Conservation (phyloP, 805 yeast species). For the Dipodascopsis tothii region DNA sequence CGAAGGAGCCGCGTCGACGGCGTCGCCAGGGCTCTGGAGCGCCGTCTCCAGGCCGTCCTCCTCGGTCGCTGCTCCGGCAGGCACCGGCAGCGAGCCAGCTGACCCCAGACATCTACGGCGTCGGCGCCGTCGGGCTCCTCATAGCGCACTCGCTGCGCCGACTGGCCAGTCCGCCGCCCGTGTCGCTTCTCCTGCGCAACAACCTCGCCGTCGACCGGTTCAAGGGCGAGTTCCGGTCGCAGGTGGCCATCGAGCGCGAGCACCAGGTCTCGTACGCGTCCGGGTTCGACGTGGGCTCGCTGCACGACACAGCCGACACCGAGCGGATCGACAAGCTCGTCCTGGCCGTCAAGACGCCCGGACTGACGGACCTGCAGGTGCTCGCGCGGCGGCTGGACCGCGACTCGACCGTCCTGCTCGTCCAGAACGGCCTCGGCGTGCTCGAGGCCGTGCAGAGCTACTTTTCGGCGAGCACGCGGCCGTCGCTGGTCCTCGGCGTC, state of each 20-base stretch:
- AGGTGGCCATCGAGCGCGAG: not conserved
- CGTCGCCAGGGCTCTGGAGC: no score
- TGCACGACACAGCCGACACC: not conserved
- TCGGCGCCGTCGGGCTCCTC: slow-evolving; percentile 10
- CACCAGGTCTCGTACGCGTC: not conserved
- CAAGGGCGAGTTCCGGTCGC: not conserved
- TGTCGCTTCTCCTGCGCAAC: slow-evolving; percentile 5
- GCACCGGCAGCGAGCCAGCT: no score
- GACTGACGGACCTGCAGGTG: slow-evolving; percentile 35
- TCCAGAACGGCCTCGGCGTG: slow-evolving; percentile 87
- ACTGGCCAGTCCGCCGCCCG: not conserved
- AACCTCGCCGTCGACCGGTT: not conserved
- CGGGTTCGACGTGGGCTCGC: not conserved
- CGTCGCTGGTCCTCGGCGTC: slow-evolving; percentile 64
- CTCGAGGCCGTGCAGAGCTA: slow-evolving; percentile 41
- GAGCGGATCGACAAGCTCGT: not conserved
- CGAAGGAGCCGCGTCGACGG: no score
- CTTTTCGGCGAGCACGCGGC: slow-evolving; percentile 52
- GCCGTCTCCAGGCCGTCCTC: no score
- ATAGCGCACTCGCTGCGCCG: slow-evolving; percentile 6
- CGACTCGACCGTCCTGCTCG: slow-evolving; percentile 50
- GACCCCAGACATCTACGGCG: slow-evolving; percentile 6
- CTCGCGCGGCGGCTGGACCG: slow-evolving; percentile 43
- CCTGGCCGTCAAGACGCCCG: slow-evolving; percentile 1
- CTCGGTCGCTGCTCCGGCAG: no score